Percentiles rank a stretch among this genome's conserved stretches.
Conservation (phyloP, 2,329 filamentous ascomycete genomes). For the Aspergillus sp. region DNA sequence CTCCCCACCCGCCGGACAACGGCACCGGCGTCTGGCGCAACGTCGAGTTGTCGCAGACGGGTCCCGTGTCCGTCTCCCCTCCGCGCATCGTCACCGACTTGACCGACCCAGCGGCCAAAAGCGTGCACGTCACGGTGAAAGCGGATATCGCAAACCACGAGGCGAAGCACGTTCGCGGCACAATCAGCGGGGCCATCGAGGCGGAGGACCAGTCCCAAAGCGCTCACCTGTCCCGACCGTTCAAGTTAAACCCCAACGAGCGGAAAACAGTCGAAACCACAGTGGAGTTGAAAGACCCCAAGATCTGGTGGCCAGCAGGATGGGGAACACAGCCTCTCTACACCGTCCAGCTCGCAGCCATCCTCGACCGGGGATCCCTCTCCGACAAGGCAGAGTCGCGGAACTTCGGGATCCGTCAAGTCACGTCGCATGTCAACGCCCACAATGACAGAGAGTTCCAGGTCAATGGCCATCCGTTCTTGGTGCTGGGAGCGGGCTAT, state of each 20-base stretch:
- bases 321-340: conserved; percentile 53
- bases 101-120: conserved; percentile 25
- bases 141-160: conserved; percentile 30
- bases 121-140: conserved; percentile 31
- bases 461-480: conserved; percentile 50
- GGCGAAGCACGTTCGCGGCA: conserved; percentile 8
- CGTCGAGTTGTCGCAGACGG: conserved; percentile 47
- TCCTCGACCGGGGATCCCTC: conserved; percentile 9
- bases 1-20: conserved; percentile 52
- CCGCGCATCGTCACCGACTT: conserved; percentile 40
- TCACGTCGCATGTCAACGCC: conserved; percentile 43
- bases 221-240: conserved; percentile 18
- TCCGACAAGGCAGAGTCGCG: conserved; percentile 28
- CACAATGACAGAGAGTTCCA: conserved; percentile 48
- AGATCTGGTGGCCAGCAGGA: conserved; percentile 53
- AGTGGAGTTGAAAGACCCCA: conserved; percentile 33
- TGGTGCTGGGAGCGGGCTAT: conserved; percentile 53
- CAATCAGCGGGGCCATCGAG: conserved; percentile 15
- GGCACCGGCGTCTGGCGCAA: conserved; percentile 56
- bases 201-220: conserved; percentile 6
- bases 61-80: conserved; percentile 38
- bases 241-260: conserved; percentile 32
- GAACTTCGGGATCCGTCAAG: conserved; percentile 47
- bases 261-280: conserved; percentile 32
- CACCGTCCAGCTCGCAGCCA: conserved; percentile 21